These are phyloP conservation scores for Starmera dryadoides DNA, from an alignment of 805 yeast species.

Conservation along the genomic window DNA sequence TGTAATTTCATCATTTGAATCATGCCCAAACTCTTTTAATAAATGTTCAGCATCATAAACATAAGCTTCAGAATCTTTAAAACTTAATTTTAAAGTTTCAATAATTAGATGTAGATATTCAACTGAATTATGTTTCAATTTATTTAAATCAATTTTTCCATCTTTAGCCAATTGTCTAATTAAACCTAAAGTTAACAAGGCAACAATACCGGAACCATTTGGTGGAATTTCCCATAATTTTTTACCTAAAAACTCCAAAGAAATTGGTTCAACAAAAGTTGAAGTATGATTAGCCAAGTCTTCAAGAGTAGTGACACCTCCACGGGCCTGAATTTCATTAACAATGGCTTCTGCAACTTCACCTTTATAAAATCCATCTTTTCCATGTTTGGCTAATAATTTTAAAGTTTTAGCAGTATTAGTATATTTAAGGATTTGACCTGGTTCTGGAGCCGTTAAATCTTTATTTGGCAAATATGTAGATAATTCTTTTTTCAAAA, in stretches of 20 bases:
- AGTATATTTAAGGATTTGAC: constrained; percentile 48
- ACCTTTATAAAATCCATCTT: constrained; percentile 64
- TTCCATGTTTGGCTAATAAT: constrained; percentile 48
- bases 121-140: constrained; percentile 54
- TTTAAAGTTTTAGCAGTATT: constrained; percentile 47
- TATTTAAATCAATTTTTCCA: constrained; percentile 34
- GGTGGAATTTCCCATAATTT: constrained; percentile 81
- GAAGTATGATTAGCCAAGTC: constrained; percentile 56
- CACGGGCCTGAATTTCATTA: constrained; percentile 39
- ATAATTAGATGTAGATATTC: constrained; percentile 65
- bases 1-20: constrained; percentile 26
- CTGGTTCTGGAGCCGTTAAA: constrained; percentile 44
- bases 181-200: constrained; percentile 62
- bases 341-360: constrained; percentile 62
- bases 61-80: constrained; percentile 68
- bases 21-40: constrained; percentile 22
- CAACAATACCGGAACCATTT: constrained; percentile 76
- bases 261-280: constrained; percentile 59
- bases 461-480: constrained; percentile 31
- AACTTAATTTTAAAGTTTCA: constrained; percentile 65
- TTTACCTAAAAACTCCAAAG: constrained; percentile 41
- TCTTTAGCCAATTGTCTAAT: constrained; percentile 44
- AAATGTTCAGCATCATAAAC: constrained; percentile 54
- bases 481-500: constrained; percentile 22
- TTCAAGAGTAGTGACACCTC: constrained; percentile 47